A percentile compares a stretch with the other conserved stretches of the same genome.
Evolutionary conservation across 768 basidiomycete genomes (phyloP).

Genomic region (Termitomyces sp.): DNA sequence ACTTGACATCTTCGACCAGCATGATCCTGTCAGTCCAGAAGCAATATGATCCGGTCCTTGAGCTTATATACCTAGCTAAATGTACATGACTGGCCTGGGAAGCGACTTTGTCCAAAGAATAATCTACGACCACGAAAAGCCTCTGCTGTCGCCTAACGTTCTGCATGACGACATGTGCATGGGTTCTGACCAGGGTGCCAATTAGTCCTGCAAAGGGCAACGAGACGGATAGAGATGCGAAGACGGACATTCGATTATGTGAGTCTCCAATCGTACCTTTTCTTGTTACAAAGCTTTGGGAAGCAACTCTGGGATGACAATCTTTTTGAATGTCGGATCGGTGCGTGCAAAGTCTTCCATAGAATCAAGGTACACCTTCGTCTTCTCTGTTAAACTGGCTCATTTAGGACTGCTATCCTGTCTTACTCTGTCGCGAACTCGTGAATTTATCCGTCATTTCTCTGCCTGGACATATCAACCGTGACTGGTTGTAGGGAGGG

Average conservation of each 20-base stretch:
- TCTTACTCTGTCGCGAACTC: constrained; percentile 48
- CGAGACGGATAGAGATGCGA: constrained; percentile 22
- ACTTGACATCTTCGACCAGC: background rate
- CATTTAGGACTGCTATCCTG: no score
- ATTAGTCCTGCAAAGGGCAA: constrained; percentile 13
- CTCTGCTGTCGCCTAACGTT: background rate
- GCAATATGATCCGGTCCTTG: background rate
- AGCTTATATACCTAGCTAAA: background rate
- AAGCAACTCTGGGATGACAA: constrained; percentile 58
- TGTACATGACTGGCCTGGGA: background rate
- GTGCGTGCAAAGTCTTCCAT: constrained; percentile 20
- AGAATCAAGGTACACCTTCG: background rate
- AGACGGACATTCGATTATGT: constrained; percentile 20
- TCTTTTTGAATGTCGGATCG: constrained; percentile 55
- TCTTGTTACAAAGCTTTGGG: background rate
- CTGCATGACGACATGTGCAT: background rate
- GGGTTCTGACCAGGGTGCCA: constrained; percentile 1
- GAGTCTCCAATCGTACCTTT: no score
- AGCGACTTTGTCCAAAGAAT: background rate
- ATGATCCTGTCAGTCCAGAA: background rate
- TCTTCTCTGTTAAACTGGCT: constrained; percentile 44
- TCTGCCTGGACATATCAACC: constrained; percentile 22
- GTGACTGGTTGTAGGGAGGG: constrained; percentile 20
- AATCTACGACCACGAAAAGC: background rate
- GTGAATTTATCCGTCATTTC: constrained; percentile 52